Conservation (phyloP, 345 rosid species). For the Chamaenerion angustifolium region DNA sequence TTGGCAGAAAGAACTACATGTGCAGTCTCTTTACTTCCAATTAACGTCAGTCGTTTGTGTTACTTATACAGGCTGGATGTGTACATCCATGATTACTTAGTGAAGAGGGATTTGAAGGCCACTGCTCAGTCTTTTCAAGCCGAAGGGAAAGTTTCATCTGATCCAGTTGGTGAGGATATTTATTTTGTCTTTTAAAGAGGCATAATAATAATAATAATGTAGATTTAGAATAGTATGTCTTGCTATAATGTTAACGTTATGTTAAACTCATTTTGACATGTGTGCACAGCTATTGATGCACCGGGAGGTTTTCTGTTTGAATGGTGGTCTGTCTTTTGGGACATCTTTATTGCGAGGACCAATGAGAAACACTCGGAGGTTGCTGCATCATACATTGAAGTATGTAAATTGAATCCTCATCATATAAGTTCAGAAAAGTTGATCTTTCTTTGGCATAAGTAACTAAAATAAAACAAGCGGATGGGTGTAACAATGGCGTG, state of each 20-base stretch:
- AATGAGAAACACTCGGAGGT: conserved; percentile 96
- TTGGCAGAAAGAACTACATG: too few species aligned
- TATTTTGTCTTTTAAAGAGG: too few species aligned
- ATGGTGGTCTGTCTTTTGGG: conserved; percentile 99
- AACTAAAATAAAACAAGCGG: too few species aligned
- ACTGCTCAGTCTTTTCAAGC: conserved; percentile 95
- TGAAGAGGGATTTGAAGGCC: conserved; percentile 84
- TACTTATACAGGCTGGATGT: conserved; percentile 65
- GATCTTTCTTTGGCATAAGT: too few species aligned
- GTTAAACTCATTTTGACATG: conserved; percentile 3
- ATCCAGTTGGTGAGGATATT: conserved; percentile 68
- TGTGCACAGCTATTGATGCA: conserved; percentile 67
- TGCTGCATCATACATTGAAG: conserved; percentile 96
- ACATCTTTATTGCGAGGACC: conserved; percentile 91
- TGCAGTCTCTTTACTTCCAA: too few species aligned
- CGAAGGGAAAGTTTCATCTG: conserved; percentile 91
- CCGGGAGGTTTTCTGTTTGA: conserved; percentile 97
- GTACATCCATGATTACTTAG: conserved; percentile 86
- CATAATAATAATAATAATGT: too few species aligned
- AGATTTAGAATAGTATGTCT: too few species aligned
- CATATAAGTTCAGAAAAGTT: too few species aligned
- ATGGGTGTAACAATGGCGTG: too few species aligned
- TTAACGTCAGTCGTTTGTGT: too few species aligned
- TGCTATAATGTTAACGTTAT: too few species aligned
- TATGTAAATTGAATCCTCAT: conserved; percentile 7